Evolutionary conservation across 176 grass and related monocot species (phyloP).

Genomic region (Rhynchospora pubera): DNA sequence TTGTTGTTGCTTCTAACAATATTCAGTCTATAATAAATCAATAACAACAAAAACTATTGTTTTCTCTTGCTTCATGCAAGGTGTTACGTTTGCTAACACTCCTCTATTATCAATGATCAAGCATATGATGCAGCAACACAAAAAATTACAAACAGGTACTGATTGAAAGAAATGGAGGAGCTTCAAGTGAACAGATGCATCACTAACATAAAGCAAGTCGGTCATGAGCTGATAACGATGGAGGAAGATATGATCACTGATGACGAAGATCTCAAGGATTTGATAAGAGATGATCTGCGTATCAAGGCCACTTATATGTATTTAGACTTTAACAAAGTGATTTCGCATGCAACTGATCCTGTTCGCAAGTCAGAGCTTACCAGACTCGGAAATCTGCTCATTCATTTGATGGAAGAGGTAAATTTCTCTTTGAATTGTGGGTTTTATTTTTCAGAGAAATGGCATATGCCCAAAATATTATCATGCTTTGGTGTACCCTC

Average conservation of each 20-base stretch:
- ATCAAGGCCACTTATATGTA: not conserved
- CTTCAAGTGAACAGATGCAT: conserved; percentile 6
- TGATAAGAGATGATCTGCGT: not conserved
- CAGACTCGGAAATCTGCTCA: too few relatives aligned
- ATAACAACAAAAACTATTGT: not conserved
- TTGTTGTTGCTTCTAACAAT: not conserved
- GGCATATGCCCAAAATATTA: too few relatives aligned
- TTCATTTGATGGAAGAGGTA: too few relatives aligned
- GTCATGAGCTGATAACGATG: not conserved
- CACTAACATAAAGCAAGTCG: not conserved
- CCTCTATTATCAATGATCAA: not conserved
- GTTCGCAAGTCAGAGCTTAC: too few relatives aligned
- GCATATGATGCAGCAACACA: not conserved
- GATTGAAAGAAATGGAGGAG: not conserved
- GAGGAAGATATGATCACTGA: conserved; percentile 1
- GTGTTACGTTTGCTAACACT: not conserved
- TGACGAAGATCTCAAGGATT: not conserved
- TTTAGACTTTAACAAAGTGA: conserved; percentile 5
- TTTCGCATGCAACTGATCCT: not conserved
- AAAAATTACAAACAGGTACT: not conserved
- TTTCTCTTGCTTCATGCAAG: not conserved
- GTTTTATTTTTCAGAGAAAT: too few relatives aligned
- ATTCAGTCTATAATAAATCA: not conserved
- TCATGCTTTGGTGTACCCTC: not conserved
- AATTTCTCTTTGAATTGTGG: too few relatives aligned